A percentile compares a stretch with the other conserved stretches of the same genome.
Evolutionary conservation across 352 stramenopile genomes (phyloP).

Genomic region (Sclerospora graminicola): DNA sequence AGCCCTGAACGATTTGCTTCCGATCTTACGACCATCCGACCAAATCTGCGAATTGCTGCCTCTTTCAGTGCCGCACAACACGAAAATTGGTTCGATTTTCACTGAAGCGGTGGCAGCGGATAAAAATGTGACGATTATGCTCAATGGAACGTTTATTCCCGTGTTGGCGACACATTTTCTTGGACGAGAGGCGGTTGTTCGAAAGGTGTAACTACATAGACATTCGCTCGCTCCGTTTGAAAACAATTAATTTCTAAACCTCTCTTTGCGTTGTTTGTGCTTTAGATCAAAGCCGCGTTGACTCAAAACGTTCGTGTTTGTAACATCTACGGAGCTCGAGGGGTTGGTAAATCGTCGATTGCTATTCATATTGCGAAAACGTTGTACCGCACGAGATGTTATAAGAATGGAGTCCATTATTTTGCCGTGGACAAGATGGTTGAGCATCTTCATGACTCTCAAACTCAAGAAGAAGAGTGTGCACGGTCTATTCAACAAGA

Average conservation of each 20-base stretch:
- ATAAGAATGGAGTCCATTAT: slow-evolving; percentile 36
- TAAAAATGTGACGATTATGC: slow-evolving; percentile 17
- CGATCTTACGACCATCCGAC: too few relatives aligned
- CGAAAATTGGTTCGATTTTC: slow-evolving; percentile 18
- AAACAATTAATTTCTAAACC: too few relatives aligned
- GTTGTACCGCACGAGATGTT: slow-evolving; percentile 26
- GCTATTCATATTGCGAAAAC: slow-evolving; percentile 45
- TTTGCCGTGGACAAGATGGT: slow-evolving; percentile 36
- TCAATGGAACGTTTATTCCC: slow-evolving; percentile 45
- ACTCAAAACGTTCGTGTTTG: too few relatives aligned
- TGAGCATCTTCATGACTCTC: slow-evolving; percentile 21
- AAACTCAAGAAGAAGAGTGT: too few relatives aligned
- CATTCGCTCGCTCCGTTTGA: too few relatives aligned
- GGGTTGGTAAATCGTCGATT: slow-evolving; percentile 62
- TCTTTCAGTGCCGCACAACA: slow-evolving; percentile 10
- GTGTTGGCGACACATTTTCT: slow-evolving; percentile 42
- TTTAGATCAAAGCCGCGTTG: slow-evolving; percentile 22
- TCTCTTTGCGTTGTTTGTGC: not conserved
- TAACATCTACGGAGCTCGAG: too few relatives aligned
- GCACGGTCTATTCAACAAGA: too few relatives aligned
- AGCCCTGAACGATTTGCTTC: too few relatives aligned
- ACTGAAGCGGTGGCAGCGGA: too few relatives aligned
- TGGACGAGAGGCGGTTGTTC: too few relatives aligned
- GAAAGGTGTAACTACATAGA: too few relatives aligned
- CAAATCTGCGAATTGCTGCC: too few relatives aligned